Evolutionary conservation across 2,329 filamentous ascomycete genomes (phyloP).

Genomic region (Aspergillus nomiae): DNA sequence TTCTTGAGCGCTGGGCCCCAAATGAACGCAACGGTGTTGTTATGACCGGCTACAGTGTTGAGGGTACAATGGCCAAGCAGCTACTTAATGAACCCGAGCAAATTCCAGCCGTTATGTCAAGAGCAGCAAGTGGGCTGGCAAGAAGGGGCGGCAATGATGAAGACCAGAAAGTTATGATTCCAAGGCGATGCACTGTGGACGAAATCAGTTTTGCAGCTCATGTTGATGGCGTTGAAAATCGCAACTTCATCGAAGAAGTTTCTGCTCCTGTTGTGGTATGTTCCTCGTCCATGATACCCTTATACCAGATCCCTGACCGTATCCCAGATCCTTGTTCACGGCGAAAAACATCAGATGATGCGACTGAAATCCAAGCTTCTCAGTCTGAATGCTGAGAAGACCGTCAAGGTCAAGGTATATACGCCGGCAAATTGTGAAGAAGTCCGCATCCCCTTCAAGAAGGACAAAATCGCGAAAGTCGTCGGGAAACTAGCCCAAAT

Average conservation of each 20-base stretch:
- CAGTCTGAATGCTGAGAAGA: slow-evolving; percentile 82
- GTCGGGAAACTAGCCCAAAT: slow-evolving; percentile 89
- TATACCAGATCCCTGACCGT: slow-evolving; percentile 5
- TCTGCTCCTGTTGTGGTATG: slow-evolving; percentile 87
- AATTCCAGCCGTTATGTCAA: slow-evolving; percentile 91
- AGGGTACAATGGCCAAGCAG: slow-evolving; percentile 96
- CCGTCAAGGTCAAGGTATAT: slow-evolving; percentile 84
- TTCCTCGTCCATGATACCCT: slow-evolving; percentile 28
- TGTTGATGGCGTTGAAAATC: slow-evolving; percentile 92
- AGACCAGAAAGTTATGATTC: slow-evolving; percentile 87
- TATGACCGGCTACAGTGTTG: slow-evolving; percentile 97
- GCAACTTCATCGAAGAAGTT: slow-evolving; percentile 95
- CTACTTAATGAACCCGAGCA: slow-evolving; percentile 93
- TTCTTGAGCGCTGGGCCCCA: slow-evolving; percentile 93
- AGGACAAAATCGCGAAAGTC: slow-evolving; percentile 93
- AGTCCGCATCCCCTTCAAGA: slow-evolving; percentile 89
- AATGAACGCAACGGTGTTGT: slow-evolving; percentile 97
- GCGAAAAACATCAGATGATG: slow-evolving; percentile 98
- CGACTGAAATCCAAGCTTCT: slow-evolving; percentile 91
- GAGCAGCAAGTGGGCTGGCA: slow-evolving; percentile 52
- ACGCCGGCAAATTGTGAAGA: slow-evolving; percentile 95
- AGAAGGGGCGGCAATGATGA: slow-evolving; percentile 66
- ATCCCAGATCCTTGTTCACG: slow-evolving; percentile 84
- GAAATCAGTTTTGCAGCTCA: slow-evolving; percentile 97
- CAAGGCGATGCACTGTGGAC: slow-evolving; percentile 85